Evolutionary conservation across 2,329 filamentous ascomycete species (phyloP).

Genomic region (Tolypocladium capitatum): DNA sequence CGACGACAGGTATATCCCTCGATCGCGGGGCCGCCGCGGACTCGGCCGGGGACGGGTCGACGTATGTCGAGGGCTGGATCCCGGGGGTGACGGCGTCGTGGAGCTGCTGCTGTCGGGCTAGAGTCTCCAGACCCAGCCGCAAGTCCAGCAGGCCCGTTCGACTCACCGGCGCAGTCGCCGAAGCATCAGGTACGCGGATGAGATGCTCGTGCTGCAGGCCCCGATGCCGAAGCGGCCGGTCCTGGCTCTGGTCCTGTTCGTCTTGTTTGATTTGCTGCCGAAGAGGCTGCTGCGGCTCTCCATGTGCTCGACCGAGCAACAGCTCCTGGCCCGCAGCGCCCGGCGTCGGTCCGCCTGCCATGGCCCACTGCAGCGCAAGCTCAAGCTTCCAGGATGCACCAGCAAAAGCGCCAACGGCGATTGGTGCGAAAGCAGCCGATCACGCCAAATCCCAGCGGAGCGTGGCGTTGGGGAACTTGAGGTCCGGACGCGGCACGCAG

Average conservation of each 20-base stretch:
- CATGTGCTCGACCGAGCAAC: background rate
- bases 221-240: background rate
- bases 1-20: background rate
- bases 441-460: background rate
- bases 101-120: background rate
- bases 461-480: background rate
- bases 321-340: background rate
- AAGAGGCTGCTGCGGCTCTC: background rate
- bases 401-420: background rate
- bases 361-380: background rate
- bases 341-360: background rate
- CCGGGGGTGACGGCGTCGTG: constrained; percentile 14
- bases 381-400: background rate
- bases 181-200: too few relatives aligned
- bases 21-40: background rate
- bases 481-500: too few relatives aligned
- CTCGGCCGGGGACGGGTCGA: constrained; percentile 3
- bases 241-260: background rate
- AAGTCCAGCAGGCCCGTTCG: background rate
- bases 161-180: background rate
- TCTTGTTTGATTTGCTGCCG: background rate
- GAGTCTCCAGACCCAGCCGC: background rate
- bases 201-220: background rate
- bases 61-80: constrained; percentile 12
- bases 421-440: background rate